Evolutionary conservation across 1,284 basidiomycete species (phyloP).

Genomic region (Inonotus obliquus): DNA sequence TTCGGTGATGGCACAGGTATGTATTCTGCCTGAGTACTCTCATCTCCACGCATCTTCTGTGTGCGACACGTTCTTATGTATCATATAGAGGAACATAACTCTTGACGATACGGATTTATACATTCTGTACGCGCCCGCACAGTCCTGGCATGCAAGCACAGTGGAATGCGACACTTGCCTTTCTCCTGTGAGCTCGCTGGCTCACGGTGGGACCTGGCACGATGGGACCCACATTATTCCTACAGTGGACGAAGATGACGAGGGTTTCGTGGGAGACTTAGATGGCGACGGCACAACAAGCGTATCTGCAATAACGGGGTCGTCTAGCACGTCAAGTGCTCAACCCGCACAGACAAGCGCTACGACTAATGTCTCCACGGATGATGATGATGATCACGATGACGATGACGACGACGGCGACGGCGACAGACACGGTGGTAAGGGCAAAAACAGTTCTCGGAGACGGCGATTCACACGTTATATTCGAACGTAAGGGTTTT

Average conservation of each 20-base stretch:
- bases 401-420: conserved; percentile 20
- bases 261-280: conserved; percentile 1
- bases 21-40: neutral
- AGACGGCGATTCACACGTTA: neutral
- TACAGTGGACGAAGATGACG: conserved; percentile 28
- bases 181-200: conserved; percentile 27
- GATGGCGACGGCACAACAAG: conserved; percentile 10
- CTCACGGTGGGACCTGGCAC: conserved; percentile 37
- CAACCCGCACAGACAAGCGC: conserved; percentile 5
- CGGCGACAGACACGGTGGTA: conserved; percentile 22
- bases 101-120: conserved; percentile 41
- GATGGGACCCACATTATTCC: conserved; percentile 35
- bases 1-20: conserved; percentile 3
- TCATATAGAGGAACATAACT: conserved; percentile 34
- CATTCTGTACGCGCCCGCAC: conserved; percentile 37
- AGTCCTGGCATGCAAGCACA: conserved; percentile 35
- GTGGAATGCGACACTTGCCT: conserved; percentile 34
- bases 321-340: conserved; percentile 2
- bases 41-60: neutral
- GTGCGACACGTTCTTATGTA: neutral
- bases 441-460: conserved; percentile 16
- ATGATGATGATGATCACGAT: conserved; percentile 9
- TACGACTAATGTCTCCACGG: neutral
- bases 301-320: neutral
- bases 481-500: conserved; percentile 2